A percentile compares a stretch with the other conserved stretches of the same genome.
Evolutionary conservation across 108 stramenopile species (phyloP).

Genomic region (Chaetoceros tenuissimus): DNA sequence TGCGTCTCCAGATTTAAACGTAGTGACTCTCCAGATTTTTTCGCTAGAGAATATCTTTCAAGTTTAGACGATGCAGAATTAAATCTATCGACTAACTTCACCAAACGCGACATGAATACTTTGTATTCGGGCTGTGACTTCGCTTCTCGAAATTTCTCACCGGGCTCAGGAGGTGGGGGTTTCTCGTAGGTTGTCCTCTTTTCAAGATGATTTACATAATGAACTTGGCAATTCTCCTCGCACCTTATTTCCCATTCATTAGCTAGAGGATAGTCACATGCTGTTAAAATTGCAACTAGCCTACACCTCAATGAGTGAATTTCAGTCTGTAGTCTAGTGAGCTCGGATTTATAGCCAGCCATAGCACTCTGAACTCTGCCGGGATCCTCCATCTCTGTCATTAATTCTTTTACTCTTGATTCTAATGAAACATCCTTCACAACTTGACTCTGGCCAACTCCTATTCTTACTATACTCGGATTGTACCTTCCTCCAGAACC

Average conservation of each 20-base stretch:
- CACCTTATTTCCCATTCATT: constrained; percentile 90
- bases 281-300: constrained; percentile 59
- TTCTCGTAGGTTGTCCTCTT: constrained; percentile 66
- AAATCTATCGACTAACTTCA: constrained; percentile 70
- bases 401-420: constrained; percentile 56
- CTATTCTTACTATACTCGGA: constrained; percentile 90
- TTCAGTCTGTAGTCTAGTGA: constrained; percentile 43
- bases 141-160: constrained; percentile 41
- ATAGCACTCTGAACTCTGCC: constrained; percentile 52
- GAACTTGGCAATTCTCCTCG: constrained; percentile 58
- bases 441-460: constrained; percentile 53
- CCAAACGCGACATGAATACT: constrained; percentile 46
- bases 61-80: constrained; percentile 51
- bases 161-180: constrained; percentile 78
- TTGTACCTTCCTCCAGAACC: constrained; percentile 86
- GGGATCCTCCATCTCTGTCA: constrained; percentile 44
- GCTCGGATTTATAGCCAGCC: constrained; percentile 55
- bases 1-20: constrained; percentile 62
- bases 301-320: constrained; percentile 48
- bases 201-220: constrained; percentile 84
- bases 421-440: constrained; percentile 68
- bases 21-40: constrained; percentile 29
- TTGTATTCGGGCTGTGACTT: constrained; percentile 78
- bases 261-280: constrained; percentile 59
- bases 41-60: constrained; percentile 51